Conservation (phyloP, 768 basidiomycete genomes). For the Tylopilus subfusipes region DNA sequence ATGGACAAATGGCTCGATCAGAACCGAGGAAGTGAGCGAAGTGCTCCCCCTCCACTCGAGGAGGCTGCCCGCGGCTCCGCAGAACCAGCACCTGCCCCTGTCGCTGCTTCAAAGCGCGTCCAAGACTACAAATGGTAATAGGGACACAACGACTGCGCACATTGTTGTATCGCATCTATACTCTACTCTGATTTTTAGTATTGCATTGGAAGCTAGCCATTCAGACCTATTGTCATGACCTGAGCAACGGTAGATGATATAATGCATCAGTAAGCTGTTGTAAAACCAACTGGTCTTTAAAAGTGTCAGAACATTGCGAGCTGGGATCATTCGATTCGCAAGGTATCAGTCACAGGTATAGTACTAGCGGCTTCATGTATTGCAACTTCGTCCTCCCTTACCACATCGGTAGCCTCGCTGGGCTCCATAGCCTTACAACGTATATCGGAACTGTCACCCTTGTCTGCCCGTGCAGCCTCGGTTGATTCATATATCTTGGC, state of each 20-base stretch:
- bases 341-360: no score
- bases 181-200: slow-evolving; percentile 42
- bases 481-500: slow-evolving; percentile 47
- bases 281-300: no score
- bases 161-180: slow-evolving; percentile 26
- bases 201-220: slow-evolving; percentile 43
- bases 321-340: no score
- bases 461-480: slow-evolving; percentile 52
- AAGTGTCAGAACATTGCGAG: no score
- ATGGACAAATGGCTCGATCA: slow-evolving; percentile 98
- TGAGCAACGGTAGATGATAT: not conserved
- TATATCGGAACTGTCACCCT: slow-evolving; percentile 72
- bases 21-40: slow-evolving; percentile 55
- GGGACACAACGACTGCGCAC: slow-evolving; percentile 3
- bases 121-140: slow-evolving; percentile 26
- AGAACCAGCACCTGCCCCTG: slow-evolving; percentile 47
- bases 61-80: slow-evolving; percentile 36
- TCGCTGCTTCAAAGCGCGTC: slow-evolving; percentile 42
- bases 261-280: no score
- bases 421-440: slow-evolving; percentile 36
- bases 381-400: no score
- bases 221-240: not conserved
- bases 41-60: slow-evolving; percentile 66
- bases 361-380: no score
- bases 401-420: no score